These are phyloP conservation scores for Ceraceosorus bombacis DNA, from an alignment of 1,284 basidiomycete species.

Conservation along the genomic window DNA sequence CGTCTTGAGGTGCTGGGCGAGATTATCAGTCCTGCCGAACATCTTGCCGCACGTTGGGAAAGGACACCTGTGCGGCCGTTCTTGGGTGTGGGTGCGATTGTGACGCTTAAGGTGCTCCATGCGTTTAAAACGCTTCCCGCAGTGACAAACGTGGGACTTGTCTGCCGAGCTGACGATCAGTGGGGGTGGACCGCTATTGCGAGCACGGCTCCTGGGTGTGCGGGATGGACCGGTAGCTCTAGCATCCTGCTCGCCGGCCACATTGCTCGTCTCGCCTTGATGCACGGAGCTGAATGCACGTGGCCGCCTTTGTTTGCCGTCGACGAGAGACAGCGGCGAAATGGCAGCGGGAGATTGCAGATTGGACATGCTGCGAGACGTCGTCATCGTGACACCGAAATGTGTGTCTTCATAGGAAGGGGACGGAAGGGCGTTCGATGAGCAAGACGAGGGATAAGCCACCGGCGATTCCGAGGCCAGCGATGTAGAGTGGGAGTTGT, in stretches of 20 bases:
- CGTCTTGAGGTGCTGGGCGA: conserved; percentile 47
- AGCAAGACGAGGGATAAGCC: not conserved
- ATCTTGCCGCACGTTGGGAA: conserved; percentile 42
- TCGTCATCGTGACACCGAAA: not conserved
- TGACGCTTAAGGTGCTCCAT: conserved; percentile 49
- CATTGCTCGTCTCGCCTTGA: too few species aligned
- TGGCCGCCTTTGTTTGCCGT: not conserved
- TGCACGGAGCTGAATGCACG: too few species aligned
- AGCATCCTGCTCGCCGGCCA: too few species aligned
- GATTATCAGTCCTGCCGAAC: conserved; percentile 46
- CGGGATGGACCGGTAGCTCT: not conserved
- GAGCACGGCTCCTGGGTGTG: conserved; percentile 21
- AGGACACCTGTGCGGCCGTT: conserved; percentile 44
- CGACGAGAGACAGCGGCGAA: not conserved
- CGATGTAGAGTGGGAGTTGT: not conserved
- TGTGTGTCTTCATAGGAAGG: not conserved
- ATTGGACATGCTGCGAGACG: not conserved
- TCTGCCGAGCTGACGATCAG: conserved; percentile 45
- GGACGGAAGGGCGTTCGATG: not conserved
- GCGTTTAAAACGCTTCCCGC: conserved; percentile 46
- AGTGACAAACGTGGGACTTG: conserved; percentile 46
- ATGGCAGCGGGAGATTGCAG: not conserved
- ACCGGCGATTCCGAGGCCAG: not conserved
- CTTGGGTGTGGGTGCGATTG: conserved; percentile 45
- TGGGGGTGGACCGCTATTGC: conserved; percentile 34